Evolutionary conservation across 2,329 filamentous ascomycete genomes (phyloP).

Genomic region (Gaeumannomyces sp.): DNA sequence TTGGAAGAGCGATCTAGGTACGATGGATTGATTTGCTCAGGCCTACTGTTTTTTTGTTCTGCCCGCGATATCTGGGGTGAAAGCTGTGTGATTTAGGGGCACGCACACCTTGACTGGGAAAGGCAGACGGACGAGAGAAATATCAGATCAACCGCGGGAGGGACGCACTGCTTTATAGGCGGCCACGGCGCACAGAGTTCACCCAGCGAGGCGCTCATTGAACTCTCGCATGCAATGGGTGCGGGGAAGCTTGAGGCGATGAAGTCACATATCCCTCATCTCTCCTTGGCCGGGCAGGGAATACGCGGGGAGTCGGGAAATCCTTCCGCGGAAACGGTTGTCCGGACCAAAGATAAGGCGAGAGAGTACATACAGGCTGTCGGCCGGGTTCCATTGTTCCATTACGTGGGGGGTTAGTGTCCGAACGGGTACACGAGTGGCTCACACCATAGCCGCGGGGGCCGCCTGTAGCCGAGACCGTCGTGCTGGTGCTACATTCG

Average conservation of each 20-base stretch:
- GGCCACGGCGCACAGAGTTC: not conserved
- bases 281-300: not conserved
- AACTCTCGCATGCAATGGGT: not conserved
- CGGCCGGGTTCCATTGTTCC: too few species aligned
- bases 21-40: not conserved
- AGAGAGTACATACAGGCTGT: not conserved
- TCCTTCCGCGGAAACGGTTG: too few species aligned
- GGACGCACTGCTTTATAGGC: not conserved
- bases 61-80: not conserved
- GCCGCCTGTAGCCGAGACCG: not conserved
- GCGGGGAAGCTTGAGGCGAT: not conserved
- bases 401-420: not conserved
- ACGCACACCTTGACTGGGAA: not conserved
- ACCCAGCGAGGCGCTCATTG: not conserved
- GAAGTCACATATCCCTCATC: not conserved
- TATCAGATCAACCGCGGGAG: not conserved
- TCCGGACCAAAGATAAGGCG: not conserved
- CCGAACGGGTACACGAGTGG: too few species aligned
- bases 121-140: not conserved
- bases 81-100: not conserved
- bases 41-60: slow-evolving; percentile 3
- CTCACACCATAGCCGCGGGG: too few species aligned
- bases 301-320: not conserved
- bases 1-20: not conserved
- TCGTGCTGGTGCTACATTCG: too few species aligned